Percentiles rank a stretch among this genome's conserved stretches.
Conservation (phyloP, 2,329 filamentous ascomycete species). For the Simplicillium aogashimaense region DNA sequence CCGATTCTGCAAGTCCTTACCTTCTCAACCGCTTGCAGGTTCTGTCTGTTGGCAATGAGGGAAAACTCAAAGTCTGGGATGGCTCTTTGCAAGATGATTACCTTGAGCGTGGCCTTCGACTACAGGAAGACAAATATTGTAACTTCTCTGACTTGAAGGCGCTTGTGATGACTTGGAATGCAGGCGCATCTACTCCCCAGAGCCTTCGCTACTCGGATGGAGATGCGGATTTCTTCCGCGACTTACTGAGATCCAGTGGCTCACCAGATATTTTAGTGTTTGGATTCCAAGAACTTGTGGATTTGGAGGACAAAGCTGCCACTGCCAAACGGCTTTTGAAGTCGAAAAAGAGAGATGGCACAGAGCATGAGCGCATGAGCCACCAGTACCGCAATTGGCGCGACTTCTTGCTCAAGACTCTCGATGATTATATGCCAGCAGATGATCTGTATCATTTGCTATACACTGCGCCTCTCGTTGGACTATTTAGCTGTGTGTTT, state of each 20-base stretch:
- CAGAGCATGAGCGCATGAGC: slow-evolving; percentile 85
- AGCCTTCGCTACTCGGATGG: slow-evolving; percentile 61
- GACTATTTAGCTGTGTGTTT: slow-evolving; percentile 92
- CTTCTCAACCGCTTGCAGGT: slow-evolving; percentile 77
- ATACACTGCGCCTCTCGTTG: slow-evolving; percentile 79
- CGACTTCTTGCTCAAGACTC: slow-evolving; percentile 71
- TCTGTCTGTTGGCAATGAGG: slow-evolving; percentile 78
- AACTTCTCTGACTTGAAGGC: slow-evolving; percentile 73
- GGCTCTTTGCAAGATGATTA: slow-evolving; percentile 88
- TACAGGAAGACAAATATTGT: slow-evolving; percentile 73
- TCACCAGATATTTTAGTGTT: slow-evolving; percentile 88
- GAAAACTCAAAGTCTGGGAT: slow-evolving; percentile 79
- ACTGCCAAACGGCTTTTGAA: slow-evolving; percentile 94
- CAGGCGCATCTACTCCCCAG: slow-evolving; percentile 86
- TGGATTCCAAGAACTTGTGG: slow-evolving; percentile 97
- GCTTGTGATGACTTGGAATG: slow-evolving; percentile 90
- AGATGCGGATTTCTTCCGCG: slow-evolving; percentile 70
- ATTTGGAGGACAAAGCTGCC: slow-evolving; percentile 92
- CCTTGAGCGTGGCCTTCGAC: slow-evolving; percentile 85
- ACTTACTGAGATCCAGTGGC: slow-evolving; percentile 65
- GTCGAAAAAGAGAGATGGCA: slow-evolving; percentile 72
- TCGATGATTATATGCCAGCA: slow-evolving; percentile 74
- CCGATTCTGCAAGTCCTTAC: slow-evolving; percentile 77
- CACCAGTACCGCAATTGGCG: slow-evolving; percentile 96
- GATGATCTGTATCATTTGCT: slow-evolving; percentile 75